These are phyloP conservation scores for Colletotrichum sp. DNA, from an alignment of 2,329 filamentous ascomycete genomes.

Conservation along the genomic window DNA sequence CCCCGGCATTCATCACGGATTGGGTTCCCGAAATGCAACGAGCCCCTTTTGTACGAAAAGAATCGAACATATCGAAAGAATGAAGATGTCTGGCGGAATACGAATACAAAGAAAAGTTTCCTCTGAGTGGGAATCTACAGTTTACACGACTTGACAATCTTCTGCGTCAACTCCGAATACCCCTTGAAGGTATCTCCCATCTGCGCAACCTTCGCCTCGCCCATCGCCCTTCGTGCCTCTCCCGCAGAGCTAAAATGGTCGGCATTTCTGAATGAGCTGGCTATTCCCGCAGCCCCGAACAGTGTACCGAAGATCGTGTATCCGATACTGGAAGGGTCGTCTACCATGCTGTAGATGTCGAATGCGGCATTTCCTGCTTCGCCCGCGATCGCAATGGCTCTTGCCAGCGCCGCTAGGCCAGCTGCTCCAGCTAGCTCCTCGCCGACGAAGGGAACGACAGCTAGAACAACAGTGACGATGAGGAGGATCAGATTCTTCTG, in stretches of 20 bases:
- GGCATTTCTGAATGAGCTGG: neutral
- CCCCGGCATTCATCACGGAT: neutral
- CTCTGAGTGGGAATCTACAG: neutral
- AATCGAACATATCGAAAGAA: neutral
- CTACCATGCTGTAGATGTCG: neutral
- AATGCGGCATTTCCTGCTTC: neutral
- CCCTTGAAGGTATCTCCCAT: neutral
- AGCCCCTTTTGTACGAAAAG: neutral
- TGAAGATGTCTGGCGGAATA: neutral
- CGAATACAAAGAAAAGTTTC: neutral
- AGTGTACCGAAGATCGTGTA: neutral
- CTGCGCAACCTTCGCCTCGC: neutral
- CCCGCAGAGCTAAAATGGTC: neutral
- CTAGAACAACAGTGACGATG: neutral
- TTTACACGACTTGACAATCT: neutral
- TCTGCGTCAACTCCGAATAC: neutral
- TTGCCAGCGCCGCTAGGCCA: neutral
- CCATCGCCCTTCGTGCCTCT: neutral
- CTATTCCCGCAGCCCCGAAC: neutral
- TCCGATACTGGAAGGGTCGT: neutral
- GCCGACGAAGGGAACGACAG: neutral
- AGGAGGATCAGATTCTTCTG: neutral
- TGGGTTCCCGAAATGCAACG: neutral
- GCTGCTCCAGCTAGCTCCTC: neutral
- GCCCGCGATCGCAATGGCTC: neutral